Base-by-base conservation (phyloP, 1,284 basidiomycete genomes). In the Boletus smithii region DNA sequence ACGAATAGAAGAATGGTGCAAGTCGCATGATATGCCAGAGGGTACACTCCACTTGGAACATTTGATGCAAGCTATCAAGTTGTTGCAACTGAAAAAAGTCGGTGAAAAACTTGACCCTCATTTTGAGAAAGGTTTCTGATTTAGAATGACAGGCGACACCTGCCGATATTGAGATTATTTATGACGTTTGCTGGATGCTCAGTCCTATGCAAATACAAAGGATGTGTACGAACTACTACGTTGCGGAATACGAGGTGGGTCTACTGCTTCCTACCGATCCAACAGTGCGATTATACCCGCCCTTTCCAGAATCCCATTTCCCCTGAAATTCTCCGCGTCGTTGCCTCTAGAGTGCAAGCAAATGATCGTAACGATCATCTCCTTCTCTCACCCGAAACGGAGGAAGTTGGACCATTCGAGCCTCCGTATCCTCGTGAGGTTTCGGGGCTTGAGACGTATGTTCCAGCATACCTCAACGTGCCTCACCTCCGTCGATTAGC, bases 121-220 rank as follows among this genome's bases (percentile, higher is more conserved):
- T 20, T 31, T 17, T 5, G 32, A 43, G 16, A 8, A 37, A 32
- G 17, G 44, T 58, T 34, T 56, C 42, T 49, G 39, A 56, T 42
- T 35, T 18, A 4, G 14, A 39, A 50, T 49, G 26, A 44, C 45
- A 95, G 91, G 86, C 92, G 8, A 91, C 92, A 1, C 77, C 91
- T 32, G 85, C 87, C 22, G 94, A 98, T 67, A 97, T 98, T 55
- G 94, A 99, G 69, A 98, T 99, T 60, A 95, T 98, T 60, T 99
- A 97, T 66, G 90, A 97, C 66, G 95, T 99, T 46, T 99, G 95
- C 77, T 99, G 97, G 97, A 99, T 99, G 87, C 77, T 99, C 44
- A 98, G 94, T 50, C 97, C 97, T 0, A 95, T 95, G 66, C 97
- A 99, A 70, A 99, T 99, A 60, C 97, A 99, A 73, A 90, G 95